Evolutionary conservation across 345 rosid species (phyloP).

Genomic region (Gossypium ekmanianum): DNA sequence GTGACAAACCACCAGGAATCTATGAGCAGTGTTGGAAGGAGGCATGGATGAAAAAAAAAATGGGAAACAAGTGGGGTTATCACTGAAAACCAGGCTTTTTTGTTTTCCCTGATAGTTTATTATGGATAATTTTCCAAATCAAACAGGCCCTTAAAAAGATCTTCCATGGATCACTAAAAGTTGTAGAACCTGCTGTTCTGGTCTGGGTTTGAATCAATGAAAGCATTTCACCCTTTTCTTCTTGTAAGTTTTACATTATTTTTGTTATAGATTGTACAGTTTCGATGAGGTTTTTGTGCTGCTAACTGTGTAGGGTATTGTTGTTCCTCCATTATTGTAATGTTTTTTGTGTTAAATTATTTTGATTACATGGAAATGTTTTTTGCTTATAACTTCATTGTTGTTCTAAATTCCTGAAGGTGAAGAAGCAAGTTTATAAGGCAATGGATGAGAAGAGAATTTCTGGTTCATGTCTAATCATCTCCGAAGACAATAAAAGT

Average conservation of each 20-base stretch:
- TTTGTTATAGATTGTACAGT: neutral
- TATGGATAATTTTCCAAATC: neutral
- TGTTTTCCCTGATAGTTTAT: conserved; percentile 35
- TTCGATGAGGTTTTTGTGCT: neutral
- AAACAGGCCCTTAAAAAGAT: neutral
- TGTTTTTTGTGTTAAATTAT: conserved; percentile 18
- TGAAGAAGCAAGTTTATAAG: conserved; percentile 20
- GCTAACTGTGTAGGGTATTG: conserved; percentile 1
- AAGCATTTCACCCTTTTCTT: conserved; percentile 15
- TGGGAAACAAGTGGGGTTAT: conserved; percentile 35
- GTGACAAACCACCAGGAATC: conserved; percentile 49
- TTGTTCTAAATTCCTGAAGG: conserved; percentile 23
- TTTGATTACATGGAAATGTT: neutral
- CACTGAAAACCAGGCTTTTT: conserved; percentile 51
- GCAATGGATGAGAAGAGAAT: conserved; percentile 40
- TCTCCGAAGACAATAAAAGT: conserved; percentile 25
- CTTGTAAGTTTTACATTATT: conserved; percentile 23
- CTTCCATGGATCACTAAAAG: neutral
- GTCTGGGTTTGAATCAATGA: neutral
- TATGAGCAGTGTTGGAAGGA: conserved; percentile 23
- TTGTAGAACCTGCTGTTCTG: conserved; percentile 9
- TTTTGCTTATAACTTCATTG: neutral
- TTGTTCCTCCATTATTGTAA: conserved; percentile 28
- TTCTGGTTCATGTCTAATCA: conserved; percentile 27
- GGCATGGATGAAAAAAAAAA: conserved; percentile 7